Evolutionary conservation across 768 basidiomycete species (phyloP), one percentile per base, ranked within the genome.

Genomic region (Amanita muscaria): DNA sequence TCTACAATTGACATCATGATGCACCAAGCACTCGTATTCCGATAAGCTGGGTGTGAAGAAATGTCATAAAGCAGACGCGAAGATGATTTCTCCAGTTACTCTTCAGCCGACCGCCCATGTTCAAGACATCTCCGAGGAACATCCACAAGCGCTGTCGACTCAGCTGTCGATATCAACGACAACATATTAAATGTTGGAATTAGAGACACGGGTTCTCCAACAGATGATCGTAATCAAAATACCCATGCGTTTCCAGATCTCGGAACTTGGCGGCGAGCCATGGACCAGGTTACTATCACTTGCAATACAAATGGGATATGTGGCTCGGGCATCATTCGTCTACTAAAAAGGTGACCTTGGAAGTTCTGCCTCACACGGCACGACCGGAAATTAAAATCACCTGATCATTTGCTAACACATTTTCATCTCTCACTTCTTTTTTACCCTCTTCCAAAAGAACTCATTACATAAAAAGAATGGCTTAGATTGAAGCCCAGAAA

Each of bases 341-440:
- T 29, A 44, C 43, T 35, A 44, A 44, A 35, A 22, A 14, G 43
- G 43, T 34, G 31, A 8, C 18, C 43, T 44, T 23, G 18, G 43
- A 25, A 9, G 16, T 27, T 18, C 42, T 44, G 23, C 33, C 42
- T 16, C 7, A 35, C 42, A 44, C 32, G 7, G 22, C 12, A 18
- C 24, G 16, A 14, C 34, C 43, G 43, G 43, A 44, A 18, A 44
- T 44, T 44, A 44, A 44, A 15, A 19, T 22, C n/a, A 18, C 5
- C 24, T 36, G 34, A 44, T 37, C 33, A 25, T 14, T 25, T 19
- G 33, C 43, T 35, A 34, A 34, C 36, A 25, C 36, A 16, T 25
- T 35, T 25, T 32, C 25, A 36, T 35, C 32, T 36, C 24, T 42
- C 25, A 9, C 16, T 29, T 25, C 21, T 14, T 42, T 42, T 34